Evolutionary conservation across 164 flowering plant species (phyloP), one percentile per base, ranked within the genome.

Genomic region (Piper longum): DNA sequence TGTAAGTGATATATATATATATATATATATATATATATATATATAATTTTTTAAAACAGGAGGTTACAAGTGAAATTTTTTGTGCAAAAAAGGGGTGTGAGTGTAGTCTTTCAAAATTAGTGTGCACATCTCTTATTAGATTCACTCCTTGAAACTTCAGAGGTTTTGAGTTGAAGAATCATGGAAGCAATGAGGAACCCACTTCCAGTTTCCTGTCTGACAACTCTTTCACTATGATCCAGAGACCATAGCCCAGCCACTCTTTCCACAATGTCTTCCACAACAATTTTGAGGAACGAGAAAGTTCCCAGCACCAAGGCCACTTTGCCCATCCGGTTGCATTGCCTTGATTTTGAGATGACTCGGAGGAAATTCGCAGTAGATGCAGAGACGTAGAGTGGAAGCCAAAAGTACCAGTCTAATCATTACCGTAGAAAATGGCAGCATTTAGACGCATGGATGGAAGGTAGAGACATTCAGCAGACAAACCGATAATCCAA

Each of bases 361-460:
- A 44, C 74, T 14, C 48, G 41, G 18, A 73, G 55, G 59, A 82
- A 69, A 72, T 84, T 82, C 14, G 82, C 83, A 19, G 58, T 60
- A 59, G 76, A 77, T 62, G 89, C 88, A 56, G 66, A 64, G 9
- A 79, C 67, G 72, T 84, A 87, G 60, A 89, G 78, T 59, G 96
- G 87, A 62, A 84, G 61, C 91, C 95, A 87, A 16, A 83, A 78
- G 72, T 89, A 89, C 95, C 95, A 85, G 74, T 87, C 90, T 86
- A 41, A 59, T 44, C 39, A 67, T 54, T 16, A 59, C 67, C 67
- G 48, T n/a, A 65, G 11, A 0, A 44, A 44, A 44, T 5, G 48
- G 6, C 11, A 3, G 6, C 48, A 44, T 44, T 44, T 5, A 9
- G 48, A 44, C 8, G 36, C 36, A 18, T 18, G 8, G 1, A 42